Evolutionary conservation across 73 alveolate genomes (phyloP), one percentile per base, ranked within the genome.

Genomic region (Paramecium sexaurelia): DNA sequence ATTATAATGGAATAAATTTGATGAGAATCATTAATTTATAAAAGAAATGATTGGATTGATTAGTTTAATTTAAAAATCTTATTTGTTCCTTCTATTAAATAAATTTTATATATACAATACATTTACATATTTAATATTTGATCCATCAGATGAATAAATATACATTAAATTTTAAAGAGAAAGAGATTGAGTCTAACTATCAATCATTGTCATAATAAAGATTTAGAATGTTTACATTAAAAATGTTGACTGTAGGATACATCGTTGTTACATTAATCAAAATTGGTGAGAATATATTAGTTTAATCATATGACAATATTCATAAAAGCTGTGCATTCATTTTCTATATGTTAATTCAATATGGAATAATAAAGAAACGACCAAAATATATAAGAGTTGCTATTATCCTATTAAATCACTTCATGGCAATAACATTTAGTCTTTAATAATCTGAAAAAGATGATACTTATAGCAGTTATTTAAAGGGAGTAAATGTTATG

Each of bases 91-190:
- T n/a, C n/a, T n/a, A n/a, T n/a, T n/a, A n/a, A n/a, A n/a, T n/a
- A n/a, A n/a, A n/a, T n/a, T n/a, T n/a, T n/a, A n/a, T n/a, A n/a
- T n/a, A n/a, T n/a, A n/a, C n/a, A n/a, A n/a, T n/a, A n/a, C n/a
- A 47, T 47, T 47, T 47, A 26, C 83, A 22, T 61, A 29, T 26
- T n/a, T 32, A 4, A 26, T 32, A 29, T 22, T 61, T 61, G 37
- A 51, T 51, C 33, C 67, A 51, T 32, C 83, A 61, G n/a, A n/a
- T 61, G 83, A 61, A 61, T 61, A 61, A 61, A 61, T 61, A 61
- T 61, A 13, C 43, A 26, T 61, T 61, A 61, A 61, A 61, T 61
- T 61, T 61, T 45, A 61, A 61, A 61, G 83, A 61, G 9, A 61
- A 61, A 26, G 83, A 61, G 24, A 32, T 61, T 6, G 83, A 61